A percentile compares a stretch with the other conserved stretches of the same genome.
phyloP scores from a whole-genome alignment of 1,284 basidiomycete genomes.

The Cryptococcus hybrid region DNA sequence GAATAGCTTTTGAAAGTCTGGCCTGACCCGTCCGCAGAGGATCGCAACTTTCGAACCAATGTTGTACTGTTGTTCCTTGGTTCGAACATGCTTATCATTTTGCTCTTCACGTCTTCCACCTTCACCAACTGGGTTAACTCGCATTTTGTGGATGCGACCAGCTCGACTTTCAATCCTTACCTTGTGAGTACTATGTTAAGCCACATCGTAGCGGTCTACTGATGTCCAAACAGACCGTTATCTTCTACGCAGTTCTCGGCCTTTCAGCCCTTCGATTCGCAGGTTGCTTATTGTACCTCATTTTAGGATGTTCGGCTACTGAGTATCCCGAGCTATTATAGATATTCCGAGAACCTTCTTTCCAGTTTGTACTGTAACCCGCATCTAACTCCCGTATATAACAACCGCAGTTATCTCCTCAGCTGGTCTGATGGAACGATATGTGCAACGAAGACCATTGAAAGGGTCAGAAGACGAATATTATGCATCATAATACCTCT shows the following conservation, averaged over 20 bases:
- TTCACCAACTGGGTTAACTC: constrained; percentile 57
- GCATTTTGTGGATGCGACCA: constrained; percentile 54
- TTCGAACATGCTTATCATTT: constrained; percentile 77
- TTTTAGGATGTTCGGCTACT: constrained; percentile 53
- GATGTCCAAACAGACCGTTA: constrained; percentile 54
- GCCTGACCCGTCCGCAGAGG: constrained; percentile 11
- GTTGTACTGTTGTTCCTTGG: constrained; percentile 82
- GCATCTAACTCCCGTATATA: no score
- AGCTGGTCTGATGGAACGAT: no score
- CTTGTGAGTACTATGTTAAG: constrained; percentile 48
- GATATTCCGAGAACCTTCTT: no score
- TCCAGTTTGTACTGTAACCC: no score
- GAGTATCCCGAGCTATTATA: not conserved
- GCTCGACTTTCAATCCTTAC: constrained; percentile 72
- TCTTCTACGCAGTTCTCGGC: constrained; percentile 78
- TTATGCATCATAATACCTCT: no score
- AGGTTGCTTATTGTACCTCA: constrained; percentile 71
- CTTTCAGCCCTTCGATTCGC: constrained; percentile 74
- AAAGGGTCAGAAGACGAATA: no score
- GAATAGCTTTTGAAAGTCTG: not conserved
- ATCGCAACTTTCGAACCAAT: constrained; percentile 58
- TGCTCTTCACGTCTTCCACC: constrained; percentile 74
- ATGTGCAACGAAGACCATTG: no score
- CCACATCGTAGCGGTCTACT: not conserved
- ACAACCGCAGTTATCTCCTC: no score